Conservation (phyloP, 1,284 basidiomycete genomes). For the Inonotus obliquus region DNA sequence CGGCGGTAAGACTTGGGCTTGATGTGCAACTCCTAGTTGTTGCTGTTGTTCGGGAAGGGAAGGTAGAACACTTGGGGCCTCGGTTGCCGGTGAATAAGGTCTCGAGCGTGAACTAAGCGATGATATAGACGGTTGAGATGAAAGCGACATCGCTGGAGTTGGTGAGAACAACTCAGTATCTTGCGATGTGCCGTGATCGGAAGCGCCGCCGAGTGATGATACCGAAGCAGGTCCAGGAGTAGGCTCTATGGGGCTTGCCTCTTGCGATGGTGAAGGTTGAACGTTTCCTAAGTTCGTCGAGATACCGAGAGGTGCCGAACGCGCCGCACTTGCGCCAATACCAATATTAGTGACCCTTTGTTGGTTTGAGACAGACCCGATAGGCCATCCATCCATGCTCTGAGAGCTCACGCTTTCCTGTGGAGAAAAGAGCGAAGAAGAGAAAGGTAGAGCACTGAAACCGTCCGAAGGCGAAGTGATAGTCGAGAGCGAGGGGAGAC, state of each 20-base stretch:
- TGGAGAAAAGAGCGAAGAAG: conserved; percentile 11
- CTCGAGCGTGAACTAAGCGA: conserved; percentile 26
- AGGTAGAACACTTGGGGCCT: conserved; percentile 13
- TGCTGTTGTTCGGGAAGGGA: conserved; percentile 16
- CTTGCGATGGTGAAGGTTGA: conserved; percentile 17
- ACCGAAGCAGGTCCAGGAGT: conserved; percentile 10
- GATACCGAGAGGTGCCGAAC: conserved; percentile 4
- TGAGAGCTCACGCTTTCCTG: conserved; percentile 8
- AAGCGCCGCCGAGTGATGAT: conserved; percentile 7
- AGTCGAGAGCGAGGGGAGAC: conserved; percentile 4
- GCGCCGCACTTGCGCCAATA: background rate
- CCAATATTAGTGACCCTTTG: conserved; percentile 6
- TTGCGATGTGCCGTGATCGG: conserved; percentile 6
- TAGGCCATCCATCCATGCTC: conserved; percentile 15
- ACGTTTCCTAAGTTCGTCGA: conserved; percentile 7
- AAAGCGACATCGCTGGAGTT: conserved; percentile 22
- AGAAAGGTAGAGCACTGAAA: conserved; percentile 16
- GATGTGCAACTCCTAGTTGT: background rate
- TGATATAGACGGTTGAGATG: conserved; percentile 29
- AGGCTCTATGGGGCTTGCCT: conserved; percentile 18
- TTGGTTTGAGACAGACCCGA: background rate
- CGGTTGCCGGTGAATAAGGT: conserved; percentile 29
- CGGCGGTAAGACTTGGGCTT: conserved; percentile 19
- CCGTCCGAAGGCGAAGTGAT: conserved; percentile 31
- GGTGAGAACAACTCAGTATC: conserved; percentile 8